phyloP scores from a whole-genome alignment of 306 rosid genomes.

The Acacia melanoxylon region DNA sequence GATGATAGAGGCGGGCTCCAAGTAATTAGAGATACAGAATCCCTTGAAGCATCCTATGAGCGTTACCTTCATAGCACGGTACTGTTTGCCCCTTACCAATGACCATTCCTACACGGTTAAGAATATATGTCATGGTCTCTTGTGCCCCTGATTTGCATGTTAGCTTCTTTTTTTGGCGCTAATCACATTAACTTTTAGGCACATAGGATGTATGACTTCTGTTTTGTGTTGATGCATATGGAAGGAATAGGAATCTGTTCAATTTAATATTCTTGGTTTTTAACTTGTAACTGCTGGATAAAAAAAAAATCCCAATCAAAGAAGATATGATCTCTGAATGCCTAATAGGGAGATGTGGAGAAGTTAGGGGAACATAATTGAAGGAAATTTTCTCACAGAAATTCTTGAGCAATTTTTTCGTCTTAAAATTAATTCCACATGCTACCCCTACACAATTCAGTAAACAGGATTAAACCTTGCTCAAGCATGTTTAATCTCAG shows the following conservation, averaged over 20 bases:
- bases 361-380: neutral
- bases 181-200: slow-evolving; percentile 1
- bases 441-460: too few species aligned
- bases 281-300: slow-evolving; percentile 11
- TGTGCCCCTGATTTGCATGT: slow-evolving; percentile 4
- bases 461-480: neutral
- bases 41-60: slow-evolving; percentile 96
- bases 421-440: neutral
- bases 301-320: neutral
- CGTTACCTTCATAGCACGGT: slow-evolving; percentile 90
- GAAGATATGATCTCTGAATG: neutral
- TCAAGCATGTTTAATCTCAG: slow-evolving; percentile 12
- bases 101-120: slow-evolving; percentile 15
- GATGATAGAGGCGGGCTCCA: slow-evolving; percentile 80
- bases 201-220: slow-evolving; percentile 12
- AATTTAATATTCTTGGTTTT: neutral
- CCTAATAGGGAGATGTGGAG: neutral
- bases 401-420: neutral
- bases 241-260: neutral
- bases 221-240: slow-evolving; percentile 10
- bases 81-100: slow-evolving; percentile 31
- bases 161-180: neutral
- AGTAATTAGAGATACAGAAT: slow-evolving; percentile 79
- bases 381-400: neutral
- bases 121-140: slow-evolving; percentile 3